Base-by-base conservation (phyloP, 2,329 filamentous ascomycete genomes). In the Trichoderma afroharzianum region DNA sequence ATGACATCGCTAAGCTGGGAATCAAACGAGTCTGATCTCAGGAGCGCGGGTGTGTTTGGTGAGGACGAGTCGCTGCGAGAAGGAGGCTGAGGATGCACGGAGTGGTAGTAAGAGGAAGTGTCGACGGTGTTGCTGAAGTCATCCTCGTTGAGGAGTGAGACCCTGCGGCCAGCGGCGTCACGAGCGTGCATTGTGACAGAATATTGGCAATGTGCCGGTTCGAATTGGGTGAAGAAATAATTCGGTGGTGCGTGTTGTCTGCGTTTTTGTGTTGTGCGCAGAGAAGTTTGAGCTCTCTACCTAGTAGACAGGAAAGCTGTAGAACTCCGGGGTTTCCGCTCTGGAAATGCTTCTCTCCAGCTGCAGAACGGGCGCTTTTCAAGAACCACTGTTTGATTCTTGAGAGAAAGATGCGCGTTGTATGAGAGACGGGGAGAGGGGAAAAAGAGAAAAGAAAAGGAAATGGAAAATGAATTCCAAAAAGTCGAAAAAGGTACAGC, bases 91-190 rank as follows among this genome's bases (percentile, higher is more conserved):
- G 62, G 69, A 6, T 30, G 67, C 50, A 62, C 18, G 8, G 55
- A 26, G 71, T 71, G 79, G 76, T 71, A 64, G 15, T 80, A 77
- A 30, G 70, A 64, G 18, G 74, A 30, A 57, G 68, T 75, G 58
- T 72, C 64, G 59, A 63, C 24, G 53, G 39, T 68, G 69, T 24
- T 62, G 70, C 21, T 63, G 62, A 88, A 87, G 74, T 90, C 87
- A 78, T 90, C 90, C 74, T 90, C 87, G 78, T 90, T 90, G 50
- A 90, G 82, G 11, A 90, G 82, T 66, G 88, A 90, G 77, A 90
- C 85, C 79, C 84, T 82, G 75, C 87, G 86, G 75, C 88, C 88
- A 55, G 84, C 82, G 57, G 88, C 86, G 79, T 90, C 86, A 76
- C 85, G 82, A 67, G 83, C 85, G 73, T 88, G 84, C 86, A 90